Percentiles rank a stretch among this genome's conserved stretches.
Conservation (phyloP, 2,329 filamentous ascomycete genomes). For the Periglandula ipomoeae region DNA sequence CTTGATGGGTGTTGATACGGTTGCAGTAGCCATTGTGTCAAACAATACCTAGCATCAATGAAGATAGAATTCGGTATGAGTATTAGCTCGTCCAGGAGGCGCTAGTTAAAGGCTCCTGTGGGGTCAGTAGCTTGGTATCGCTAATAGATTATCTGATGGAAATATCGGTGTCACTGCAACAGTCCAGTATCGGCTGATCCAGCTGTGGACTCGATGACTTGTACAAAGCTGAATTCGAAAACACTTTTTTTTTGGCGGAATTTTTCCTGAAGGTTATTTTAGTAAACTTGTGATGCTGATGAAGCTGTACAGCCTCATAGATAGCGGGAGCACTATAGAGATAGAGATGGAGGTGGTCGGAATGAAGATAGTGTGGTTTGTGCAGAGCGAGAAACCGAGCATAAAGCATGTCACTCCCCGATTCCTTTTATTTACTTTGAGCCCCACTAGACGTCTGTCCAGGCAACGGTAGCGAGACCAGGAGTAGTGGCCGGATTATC, state of each 20-base stretch:
- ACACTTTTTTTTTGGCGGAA: not conserved
- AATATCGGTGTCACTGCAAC: conserved; percentile 34
- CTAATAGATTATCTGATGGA: conserved; percentile 36
- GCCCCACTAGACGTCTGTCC: conserved; percentile 25
- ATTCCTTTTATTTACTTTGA: conserved; percentile 38
- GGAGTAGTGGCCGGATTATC: conserved; percentile 7
- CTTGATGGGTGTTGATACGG: conserved; percentile 86
- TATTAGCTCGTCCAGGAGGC: conserved; percentile 47
- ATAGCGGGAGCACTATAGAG: not conserved
- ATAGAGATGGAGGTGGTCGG: conserved; percentile 11
- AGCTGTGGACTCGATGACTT: conserved; percentile 28
- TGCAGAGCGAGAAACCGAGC: conserved; percentile 16
- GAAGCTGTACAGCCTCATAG: conserved; percentile 10
- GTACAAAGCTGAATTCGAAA: conserved; percentile 31
- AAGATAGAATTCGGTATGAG: conserved; percentile 27
- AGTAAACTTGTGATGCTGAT: conserved; percentile 14
- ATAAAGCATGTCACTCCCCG: conserved; percentile 13
- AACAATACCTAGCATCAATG: conserved; percentile 13
- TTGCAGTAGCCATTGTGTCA: conserved; percentile 66
- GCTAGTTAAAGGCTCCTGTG: conserved; percentile 50
- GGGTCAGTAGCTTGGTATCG: conserved; percentile 35
- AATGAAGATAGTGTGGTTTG: conserved; percentile 13
- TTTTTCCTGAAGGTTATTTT: conserved; percentile 6
- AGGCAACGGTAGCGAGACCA: conserved; percentile 21
- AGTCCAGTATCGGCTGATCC: too few relatives aligned